Base-by-base conservation (phyloP, 2,329 filamentous ascomycete genomes). In the Achaetomium macrosporum region DNA sequence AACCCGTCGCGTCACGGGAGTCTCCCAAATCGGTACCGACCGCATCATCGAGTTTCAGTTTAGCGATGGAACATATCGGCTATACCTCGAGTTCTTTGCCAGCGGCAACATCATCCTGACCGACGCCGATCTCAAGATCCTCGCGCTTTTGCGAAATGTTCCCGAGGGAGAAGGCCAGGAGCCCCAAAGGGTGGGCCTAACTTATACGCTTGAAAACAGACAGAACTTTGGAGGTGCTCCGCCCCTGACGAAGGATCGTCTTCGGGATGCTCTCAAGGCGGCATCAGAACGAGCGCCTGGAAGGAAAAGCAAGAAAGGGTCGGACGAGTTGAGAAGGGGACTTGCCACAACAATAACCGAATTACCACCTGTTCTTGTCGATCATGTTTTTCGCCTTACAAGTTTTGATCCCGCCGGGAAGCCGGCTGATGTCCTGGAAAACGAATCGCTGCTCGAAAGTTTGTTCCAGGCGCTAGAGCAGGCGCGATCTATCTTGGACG, bases 11-110 rank as follows among this genome's bases (percentile, higher is more conserved):
- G 81, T 96, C 53, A 96, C 92, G 0, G 77, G 81, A 0, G 82
- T 99, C 10, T 73, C 77, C 1, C 93, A 99, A 70, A 81, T 99
- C 47, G 93, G 93, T 45, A 96, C 91, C 2, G 93, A 99, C 68
- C 82, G 93, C 49, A 87, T 99, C 56, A 85, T 99, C 49, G 90
- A 97, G 67, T 83, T 99, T 50, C 81, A 87, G 63, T 96, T 99
- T 67, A 95, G 88, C 62, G 90, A 97, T 74, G 93, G 93, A 11
- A 79, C 85, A 61, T 96, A 95, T 66, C 79, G 86, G 40, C 70
- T 99, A 19, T 96, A 90, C 66, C 74, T 99, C 29, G 93, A 99
- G 71, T 99, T 99, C 73, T 99, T 96, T 67, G 92, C 93, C 1
- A 88, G 88, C 48, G 93, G 93, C 42, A 99, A 99, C 66, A 85